Conservation (phyloP, 2,329 filamentous ascomycete genomes). For the Xylaria sp. region DNA sequence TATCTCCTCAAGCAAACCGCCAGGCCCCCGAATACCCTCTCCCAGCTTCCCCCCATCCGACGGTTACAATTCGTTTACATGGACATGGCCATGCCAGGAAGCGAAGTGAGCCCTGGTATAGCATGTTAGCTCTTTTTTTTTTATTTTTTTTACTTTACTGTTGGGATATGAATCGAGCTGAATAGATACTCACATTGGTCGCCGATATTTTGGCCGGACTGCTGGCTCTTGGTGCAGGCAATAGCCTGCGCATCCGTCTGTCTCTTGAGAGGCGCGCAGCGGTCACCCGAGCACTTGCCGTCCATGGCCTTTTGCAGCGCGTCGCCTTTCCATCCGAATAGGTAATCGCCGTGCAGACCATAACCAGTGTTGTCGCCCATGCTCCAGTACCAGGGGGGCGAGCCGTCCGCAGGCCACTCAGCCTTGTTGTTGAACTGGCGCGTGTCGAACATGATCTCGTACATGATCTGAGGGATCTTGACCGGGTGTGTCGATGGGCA, state of each 20-base stretch:
- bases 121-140: constrained; percentile 6
- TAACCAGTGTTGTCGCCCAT: constrained; percentile 45
- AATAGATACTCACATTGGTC: constrained; percentile 29
- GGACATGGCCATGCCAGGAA: constrained; percentile 25
- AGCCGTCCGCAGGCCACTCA: constrained; percentile 44
- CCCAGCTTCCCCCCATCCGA: background rate
- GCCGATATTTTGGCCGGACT: constrained; percentile 35
- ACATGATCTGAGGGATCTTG: constrained; percentile 48
- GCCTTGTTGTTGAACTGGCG: constrained; percentile 42
- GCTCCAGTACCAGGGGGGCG: constrained; percentile 41
- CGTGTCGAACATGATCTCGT: constrained; percentile 50
- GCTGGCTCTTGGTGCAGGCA: constrained; percentile 39
- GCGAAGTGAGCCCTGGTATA: constrained; percentile 22
- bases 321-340: constrained; percentile 48
- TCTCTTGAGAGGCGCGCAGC: constrained; percentile 39
- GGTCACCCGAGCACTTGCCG: constrained; percentile 43
- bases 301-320: constrained; percentile 45
- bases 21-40: no score
- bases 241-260: constrained; percentile 41
- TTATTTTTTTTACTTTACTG: background rate
- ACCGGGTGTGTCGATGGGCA: constrained; percentile 42
- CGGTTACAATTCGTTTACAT: constrained; percentile 12
- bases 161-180: background rate
- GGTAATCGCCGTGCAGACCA: constrained; percentile 47
- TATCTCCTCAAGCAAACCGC: no score